Percentiles rank a stretch among this genome's conserved stretches.
These are phyloP conservation scores for Ailanthus altissimus DNA, from an alignment of 345 rosid species.

Conservation along the genomic window DNA sequence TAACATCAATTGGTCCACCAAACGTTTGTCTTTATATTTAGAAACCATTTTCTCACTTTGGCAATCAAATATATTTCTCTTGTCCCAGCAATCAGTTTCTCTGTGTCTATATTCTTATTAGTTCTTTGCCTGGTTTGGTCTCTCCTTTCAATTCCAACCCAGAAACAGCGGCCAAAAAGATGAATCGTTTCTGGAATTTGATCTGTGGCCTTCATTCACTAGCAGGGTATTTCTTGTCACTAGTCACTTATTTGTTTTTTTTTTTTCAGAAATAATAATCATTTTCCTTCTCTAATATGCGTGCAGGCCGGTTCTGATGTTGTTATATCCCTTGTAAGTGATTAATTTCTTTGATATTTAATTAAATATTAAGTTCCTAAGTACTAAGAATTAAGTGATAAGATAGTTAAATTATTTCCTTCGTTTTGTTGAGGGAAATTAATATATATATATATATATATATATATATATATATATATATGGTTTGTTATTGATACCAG, in stretches of 20 bases:
- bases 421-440: not conserved
- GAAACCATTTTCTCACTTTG: constrained; percentile 4
- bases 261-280: not conserved
- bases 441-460: too few species aligned
- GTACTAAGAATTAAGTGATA: not conserved
- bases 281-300: not conserved
- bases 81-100: not conserved
- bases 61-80: not conserved
- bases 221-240: constrained; percentile 48
- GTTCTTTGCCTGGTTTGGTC: too few species aligned
- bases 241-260: not conserved
- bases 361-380: not conserved
- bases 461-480: too few species aligned
- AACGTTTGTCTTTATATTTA: not conserved
- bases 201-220: constrained; percentile 51
- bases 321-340: constrained; percentile 79
- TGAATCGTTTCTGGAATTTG: constrained; percentile 56
- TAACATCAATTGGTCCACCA: not conserved
- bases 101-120: too few species aligned
- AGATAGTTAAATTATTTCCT: not conserved
- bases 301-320: constrained; percentile 70
- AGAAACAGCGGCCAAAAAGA: not conserved
- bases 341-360: not conserved
- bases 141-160: not conserved
- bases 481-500: constrained; percentile 24